Conservation (phyloP, 1,284 basidiomycete species). For the Boletus putidus region DNA sequence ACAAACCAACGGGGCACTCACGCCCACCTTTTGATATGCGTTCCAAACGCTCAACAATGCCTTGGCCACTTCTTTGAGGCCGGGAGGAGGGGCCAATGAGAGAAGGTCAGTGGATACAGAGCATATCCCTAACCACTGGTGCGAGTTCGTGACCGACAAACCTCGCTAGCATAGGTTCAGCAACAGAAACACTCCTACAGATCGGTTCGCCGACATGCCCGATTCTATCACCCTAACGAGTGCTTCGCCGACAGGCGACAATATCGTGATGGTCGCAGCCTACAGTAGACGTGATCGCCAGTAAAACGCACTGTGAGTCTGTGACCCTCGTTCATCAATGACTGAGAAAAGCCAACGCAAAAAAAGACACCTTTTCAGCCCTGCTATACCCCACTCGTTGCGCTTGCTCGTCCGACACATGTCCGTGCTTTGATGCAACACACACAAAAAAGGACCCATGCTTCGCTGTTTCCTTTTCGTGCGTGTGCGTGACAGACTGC, state of each 20-base stretch:
- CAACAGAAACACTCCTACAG: background rate
- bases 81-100: constrained; percentile 57
- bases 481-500: background rate
- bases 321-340: background rate
- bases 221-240: constrained; percentile 28
- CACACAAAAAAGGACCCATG: constrained; percentile 24
- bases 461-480: constrained; percentile 13
- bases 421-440: constrained; percentile 12
- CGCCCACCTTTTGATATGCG: constrained; percentile 58
- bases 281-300: constrained; percentile 36
- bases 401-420: constrained; percentile 6
- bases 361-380: constrained; percentile 23
- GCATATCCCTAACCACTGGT: constrained; percentile 28
- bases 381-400: constrained; percentile 23
- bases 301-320: constrained; percentile 32
- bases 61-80: constrained; percentile 52
- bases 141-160: constrained; percentile 26
- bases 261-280: constrained; percentile 16
- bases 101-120: constrained; percentile 44
- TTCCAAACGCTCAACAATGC: constrained; percentile 63
- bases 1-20: constrained; percentile 37
- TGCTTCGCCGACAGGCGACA: constrained; percentile 33
- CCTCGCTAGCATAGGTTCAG: constrained; percentile 14
- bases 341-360: background rate
- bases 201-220: constrained; percentile 13